Conservation (phyloP, 495 filamentous ascomycete genomes). For the Neurospora sp. region DNA sequence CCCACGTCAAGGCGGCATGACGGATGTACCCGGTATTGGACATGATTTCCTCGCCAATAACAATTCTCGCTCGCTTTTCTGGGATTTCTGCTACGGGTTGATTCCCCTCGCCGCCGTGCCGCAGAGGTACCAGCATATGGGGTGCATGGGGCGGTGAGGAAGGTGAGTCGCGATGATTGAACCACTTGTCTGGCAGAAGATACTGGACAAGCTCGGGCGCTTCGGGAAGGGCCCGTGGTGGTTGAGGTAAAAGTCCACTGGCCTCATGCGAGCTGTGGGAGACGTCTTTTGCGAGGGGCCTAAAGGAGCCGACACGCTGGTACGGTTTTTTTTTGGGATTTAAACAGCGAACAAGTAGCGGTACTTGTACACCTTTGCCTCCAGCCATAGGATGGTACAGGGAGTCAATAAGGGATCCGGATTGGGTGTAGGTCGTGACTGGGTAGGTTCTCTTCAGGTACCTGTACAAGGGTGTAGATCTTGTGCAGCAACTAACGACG, state of each 20-base stretch:
- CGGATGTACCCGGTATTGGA: not conserved
- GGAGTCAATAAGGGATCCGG: not conserved
- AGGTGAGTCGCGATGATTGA: not conserved
- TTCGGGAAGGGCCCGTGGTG: constrained; percentile 12
- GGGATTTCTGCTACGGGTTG: not conserved
- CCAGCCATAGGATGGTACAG: too few species aligned
- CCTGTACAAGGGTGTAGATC: not conserved
- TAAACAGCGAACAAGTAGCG: not conserved
- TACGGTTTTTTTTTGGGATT: not conserved
- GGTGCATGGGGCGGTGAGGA: constrained; percentile 17
- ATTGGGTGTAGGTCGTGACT: not conserved
- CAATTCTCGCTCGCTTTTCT: constrained; percentile 1
- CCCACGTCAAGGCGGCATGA: not conserved
- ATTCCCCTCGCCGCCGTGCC: constrained; percentile 1
- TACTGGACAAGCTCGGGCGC: constrained; percentile 8
- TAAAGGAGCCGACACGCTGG: constrained; percentile 4
- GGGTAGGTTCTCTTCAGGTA: not conserved
- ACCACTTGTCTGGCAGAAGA: not conserved
- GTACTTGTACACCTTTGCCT: not conserved
- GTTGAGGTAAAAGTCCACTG: constrained; percentile 4
- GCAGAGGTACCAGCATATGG: constrained; percentile 1
- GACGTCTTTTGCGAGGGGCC: not conserved
- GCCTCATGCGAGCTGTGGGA: constrained; percentile 5
- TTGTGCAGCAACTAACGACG: not conserved
- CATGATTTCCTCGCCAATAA: not conserved